Evolutionary conservation across 768 basidiomycete species (phyloP).

Genomic region (Amylocystis lapponica): DNA sequence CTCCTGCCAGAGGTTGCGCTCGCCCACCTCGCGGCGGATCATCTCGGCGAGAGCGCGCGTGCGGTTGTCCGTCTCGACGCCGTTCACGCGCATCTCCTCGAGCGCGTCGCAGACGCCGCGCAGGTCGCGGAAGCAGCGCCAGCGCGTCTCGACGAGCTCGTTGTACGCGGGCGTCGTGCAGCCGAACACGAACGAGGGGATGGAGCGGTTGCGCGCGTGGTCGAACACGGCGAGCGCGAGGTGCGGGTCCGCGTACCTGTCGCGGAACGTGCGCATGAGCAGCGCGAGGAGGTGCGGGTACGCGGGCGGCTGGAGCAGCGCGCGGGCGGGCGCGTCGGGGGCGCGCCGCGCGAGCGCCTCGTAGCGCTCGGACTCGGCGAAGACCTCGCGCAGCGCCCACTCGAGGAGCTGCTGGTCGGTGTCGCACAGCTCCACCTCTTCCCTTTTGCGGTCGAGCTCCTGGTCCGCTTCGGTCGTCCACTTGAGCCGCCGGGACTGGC

Average conservation of each 20-base stretch:
- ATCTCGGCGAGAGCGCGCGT: conserved; percentile 60
- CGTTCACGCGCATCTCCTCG: conserved; percentile 79
- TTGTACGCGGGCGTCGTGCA: conserved; percentile 88
- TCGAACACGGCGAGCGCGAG: conserved; percentile 80
- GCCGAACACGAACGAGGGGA: conserved; percentile 81
- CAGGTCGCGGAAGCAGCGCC: conserved; percentile 80
- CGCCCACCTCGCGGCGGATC: conserved; percentile 58
- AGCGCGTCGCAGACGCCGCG: conserved; percentile 66
- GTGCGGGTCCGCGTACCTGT: conserved; percentile 73
- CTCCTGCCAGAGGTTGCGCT: conserved; percentile 46
- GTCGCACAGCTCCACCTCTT: conserved; percentile 63
- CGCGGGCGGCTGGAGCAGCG: conserved; percentile 47
- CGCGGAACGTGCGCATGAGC: conserved; percentile 75
- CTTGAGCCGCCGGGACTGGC: conserved; percentile 50
- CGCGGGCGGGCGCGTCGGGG: conserved; percentile 14
- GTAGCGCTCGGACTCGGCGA: conserved; percentile 49
- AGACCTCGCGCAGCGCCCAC: conserved; percentile 69
- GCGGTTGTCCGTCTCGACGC: conserved; percentile 54
- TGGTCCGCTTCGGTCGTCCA: conserved; percentile 74
- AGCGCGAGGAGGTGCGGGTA: conserved; percentile 75
- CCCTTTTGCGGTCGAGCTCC: conserved; percentile 56
- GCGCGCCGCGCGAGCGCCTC: conserved; percentile 41
- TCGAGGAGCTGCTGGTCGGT: conserved; percentile 66
- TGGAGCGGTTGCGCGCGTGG: conserved; percentile 67
- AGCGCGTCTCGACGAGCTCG: conserved; percentile 80